Base-by-base conservation (phyloP, 2,329 filamentous ascomycete species). In the Fusarium lyarnte region DNA sequence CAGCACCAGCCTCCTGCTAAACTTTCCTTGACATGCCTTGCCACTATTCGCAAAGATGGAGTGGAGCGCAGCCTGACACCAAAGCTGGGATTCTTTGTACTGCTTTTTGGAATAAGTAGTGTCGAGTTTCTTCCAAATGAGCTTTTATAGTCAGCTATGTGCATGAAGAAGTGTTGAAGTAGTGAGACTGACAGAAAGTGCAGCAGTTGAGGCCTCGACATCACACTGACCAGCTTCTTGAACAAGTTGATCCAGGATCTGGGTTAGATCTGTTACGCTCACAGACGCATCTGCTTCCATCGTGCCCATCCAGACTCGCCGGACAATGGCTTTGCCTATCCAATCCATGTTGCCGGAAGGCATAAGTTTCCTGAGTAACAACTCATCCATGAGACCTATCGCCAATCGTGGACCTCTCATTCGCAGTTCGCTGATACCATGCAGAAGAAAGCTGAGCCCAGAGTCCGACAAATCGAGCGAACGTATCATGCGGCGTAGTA, bases 41-140 rank as follows among this genome's bases (percentile, higher is more conserved):
- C 92, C 91, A 27, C 89, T 88, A 54, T 88, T 88, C 17, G 86
- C 82, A 72, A 98, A 94, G 0, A 93, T 76, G 2, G 84, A 79
- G 76, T 94, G 91, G 17, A 92, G 84, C 2, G 92, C 91, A 23
- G 94, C 78, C 12, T 81, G 85, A 75, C 93, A 97, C 94, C 94
- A 98, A 55, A 84, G 81, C 69, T 92, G 87, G 3, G 92, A 88
- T 19, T 84, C 72, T 5, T 85, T 82, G 60, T 87, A 88, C 21
- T 89, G 82, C 4, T 85, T 83, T 36, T 87, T 85, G 2, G 81
- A 82, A 69, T 88, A 89, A 19, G 85, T 84, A 2, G 84, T 81
- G 58, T 94, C 92, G n/a, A 93, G 85, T 31, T 87, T 88, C 81
- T 94, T 96, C 94, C 94, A 98, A 7, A 97, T 82, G 7, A 97